Evolutionary conservation across 257 asterid genomes (phyloP), one percentile per base, ranked within the genome.

Genomic region (Eucommia ulmoides): DNA sequence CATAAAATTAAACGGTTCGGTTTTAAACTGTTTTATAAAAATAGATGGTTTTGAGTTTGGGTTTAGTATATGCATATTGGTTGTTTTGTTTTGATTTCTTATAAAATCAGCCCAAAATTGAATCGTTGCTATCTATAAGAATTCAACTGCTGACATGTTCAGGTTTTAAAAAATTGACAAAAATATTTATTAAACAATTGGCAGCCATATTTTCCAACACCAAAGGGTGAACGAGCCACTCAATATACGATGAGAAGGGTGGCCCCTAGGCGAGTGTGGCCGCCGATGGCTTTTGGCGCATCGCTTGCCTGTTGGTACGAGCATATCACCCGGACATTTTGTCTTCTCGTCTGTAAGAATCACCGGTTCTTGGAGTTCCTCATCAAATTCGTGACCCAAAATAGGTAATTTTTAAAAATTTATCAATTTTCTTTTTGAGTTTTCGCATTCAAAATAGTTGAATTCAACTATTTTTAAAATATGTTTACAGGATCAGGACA

Each of bases 221-320:
- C 96, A 1, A 75, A 77, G 52, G 96, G 95, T 0, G 96, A 81
- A 55, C 65, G 65, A 48, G 80, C 93, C 0, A 76, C 93, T 0
- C 98, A 86, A 9, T 69, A 86, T 64, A 86, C 76, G 76, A 83
- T 91, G 96, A 69, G 93, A 33, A 71, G 75, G 51, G 71, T 91
- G 50, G 98, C 95, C 3, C 98, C 98, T 10, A 69, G 98, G 61
- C 75, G 89, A 3, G 81, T 91, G 54, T 91, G 95, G 95, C 98
- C 98, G 4, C 22, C 59, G 1, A 80, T 85, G 2, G 85, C 80
- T 0, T 81, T 91, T 23, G 98, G 92, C 14, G 79, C 96, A 19
- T 91, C 98, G 3, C 16, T 91, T 0, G 96, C 92, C 1, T 86
- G 95, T 45, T 86, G 98, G 98, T 91, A 91, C 63, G 98, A 91